Evolutionary conservation across 257 asterid species (phyloP), one percentile per base, ranked within the genome.

Genomic region (Solanum peruvianum): DNA sequence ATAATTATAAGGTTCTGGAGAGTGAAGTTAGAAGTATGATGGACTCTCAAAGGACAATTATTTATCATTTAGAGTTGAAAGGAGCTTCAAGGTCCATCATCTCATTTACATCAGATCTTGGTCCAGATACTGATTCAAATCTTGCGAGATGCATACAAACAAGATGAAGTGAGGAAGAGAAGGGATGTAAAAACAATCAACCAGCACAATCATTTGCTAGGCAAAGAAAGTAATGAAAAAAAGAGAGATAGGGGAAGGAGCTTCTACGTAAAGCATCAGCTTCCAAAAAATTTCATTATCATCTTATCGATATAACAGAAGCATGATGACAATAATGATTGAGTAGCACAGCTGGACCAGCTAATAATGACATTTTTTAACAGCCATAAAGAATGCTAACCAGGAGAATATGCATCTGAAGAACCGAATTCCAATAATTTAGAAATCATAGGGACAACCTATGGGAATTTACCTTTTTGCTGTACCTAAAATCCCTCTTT

Each of bases 401-500:
- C 29, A 29, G 67, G 85, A 81, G 69, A 81, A 18, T 81, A 11
- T 49, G 69, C 45, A 49, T 49, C 31, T 13, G 9, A 20, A 31
- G 18, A 81, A 18, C 69, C 8, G 12, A 49, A 16, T 20, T 33
- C 10, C 5, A 6, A 81, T 15, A 49, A 20, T 31, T 81, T 81
- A 81, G 69, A 81, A 81, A 81, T 49, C 85, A 81, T 1, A 31
- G 31, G 42, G 60, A 47, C 67, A 80, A 11, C 21, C 31, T 49
- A 9, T 49, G 85, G 42, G 45, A 81, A 9, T 11, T 56, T 88
- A 94, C 99, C 99, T 97, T 97, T 89, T 92, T 94, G 76, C 88
- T 92, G 91, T 87, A 94, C 37, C 90, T 93, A 85, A 94, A 92
- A 89, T 94, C 99, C 2, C 98, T 98, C 91, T 97, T 97, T 85